Conservation (phyloP, 257 asterid genomes). For the Cordia subcordata region DNA sequence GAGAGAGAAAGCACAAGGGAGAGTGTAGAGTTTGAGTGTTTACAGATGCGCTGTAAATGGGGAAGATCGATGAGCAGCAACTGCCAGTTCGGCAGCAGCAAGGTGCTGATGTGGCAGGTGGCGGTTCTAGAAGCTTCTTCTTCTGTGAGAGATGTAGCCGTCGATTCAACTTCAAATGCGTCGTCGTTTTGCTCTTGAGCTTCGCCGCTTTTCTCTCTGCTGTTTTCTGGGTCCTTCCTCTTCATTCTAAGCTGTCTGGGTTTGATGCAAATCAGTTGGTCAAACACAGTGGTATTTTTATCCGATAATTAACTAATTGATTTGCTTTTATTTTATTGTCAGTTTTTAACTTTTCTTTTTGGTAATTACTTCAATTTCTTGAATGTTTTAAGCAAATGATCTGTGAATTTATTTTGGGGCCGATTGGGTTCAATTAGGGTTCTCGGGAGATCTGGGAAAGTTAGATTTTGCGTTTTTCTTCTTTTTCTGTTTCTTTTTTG, state of each 20-base stretch:
- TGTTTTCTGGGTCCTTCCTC: constrained; percentile 50
- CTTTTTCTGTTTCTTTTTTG: too few species aligned
- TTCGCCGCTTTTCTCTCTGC: constrained; percentile 52
- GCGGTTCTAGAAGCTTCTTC: constrained; percentile 36
- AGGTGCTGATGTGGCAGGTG: constrained; percentile 4
- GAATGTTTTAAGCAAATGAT: background rate
- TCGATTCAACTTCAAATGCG: constrained; percentile 48
- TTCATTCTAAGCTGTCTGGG: constrained; percentile 25
- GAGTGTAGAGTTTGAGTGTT: constrained; percentile 22
- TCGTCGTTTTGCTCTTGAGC: constrained; percentile 43
- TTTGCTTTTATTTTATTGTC: constrained; percentile 3
- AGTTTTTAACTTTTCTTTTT: too few species aligned
- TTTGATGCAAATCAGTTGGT: constrained; percentile 57
- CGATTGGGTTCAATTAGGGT: background rate
- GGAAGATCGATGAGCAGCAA: constrained; percentile 49
- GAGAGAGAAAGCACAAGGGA: constrained; percentile 14
- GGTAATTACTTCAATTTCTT: constrained; percentile 16
- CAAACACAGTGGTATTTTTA: constrained; percentile 44
- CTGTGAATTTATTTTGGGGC: background rate
- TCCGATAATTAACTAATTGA: background rate
- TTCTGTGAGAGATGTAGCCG: constrained; percentile 42
- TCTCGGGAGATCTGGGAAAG: too few species aligned
- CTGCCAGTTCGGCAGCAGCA: constrained; percentile 55
- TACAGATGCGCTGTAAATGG: constrained; percentile 83
- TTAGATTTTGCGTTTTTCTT: background rate